Evolutionary conservation across 768 basidiomycete species (phyloP).

Genomic region (Hypsizygus marmoreus): DNA sequence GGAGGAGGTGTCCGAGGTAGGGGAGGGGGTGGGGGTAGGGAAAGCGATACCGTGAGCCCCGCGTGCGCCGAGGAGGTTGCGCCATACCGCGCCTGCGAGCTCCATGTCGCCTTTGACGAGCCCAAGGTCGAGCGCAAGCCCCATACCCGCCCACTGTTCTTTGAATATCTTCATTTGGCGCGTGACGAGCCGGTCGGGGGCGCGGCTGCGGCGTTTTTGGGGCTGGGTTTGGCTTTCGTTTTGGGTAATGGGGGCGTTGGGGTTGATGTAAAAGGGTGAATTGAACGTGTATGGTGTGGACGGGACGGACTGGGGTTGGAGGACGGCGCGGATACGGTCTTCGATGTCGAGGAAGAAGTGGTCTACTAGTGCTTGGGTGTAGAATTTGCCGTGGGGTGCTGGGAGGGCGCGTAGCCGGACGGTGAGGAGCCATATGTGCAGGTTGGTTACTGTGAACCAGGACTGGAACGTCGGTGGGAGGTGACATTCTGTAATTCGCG

Average conservation of each 20-base stretch:
- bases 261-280: slow-evolving; percentile 49
- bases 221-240: slow-evolving; percentile 18
- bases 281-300: slow-evolving; percentile 46
- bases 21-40: slow-evolving; percentile 22
- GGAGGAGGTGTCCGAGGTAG: slow-evolving; percentile 1
- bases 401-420: slow-evolving; percentile 87
- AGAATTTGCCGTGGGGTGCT: slow-evolving; percentile 58
- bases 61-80: slow-evolving; percentile 85
- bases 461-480: slow-evolving; percentile 95
- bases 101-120: slow-evolving; percentile 77
- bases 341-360: slow-evolving; percentile 96
- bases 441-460: slow-evolving; percentile 92
- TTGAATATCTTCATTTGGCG: slow-evolving; percentile 91
- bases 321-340: slow-evolving; percentile 80
- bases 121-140: slow-evolving; percentile 77
- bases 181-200: slow-evolving; percentile 77
- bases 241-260: slow-evolving; percentile 32
- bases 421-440: slow-evolving; percentile 90
- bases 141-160: slow-evolving; percentile 88
- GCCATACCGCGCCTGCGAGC: slow-evolving; percentile 87
- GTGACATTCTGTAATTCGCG: slow-evolving; percentile 74
- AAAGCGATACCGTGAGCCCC: slow-evolving; percentile 73
- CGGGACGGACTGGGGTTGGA: slow-evolving; percentile 55
- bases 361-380: slow-evolving; percentile 83
- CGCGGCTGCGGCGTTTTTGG: slow-evolving; percentile 36